These are phyloP conservation scores for Phytophthora pini DNA, from an alignment of 352 stramenopile genomes.

Conservation along the genomic window DNA sequence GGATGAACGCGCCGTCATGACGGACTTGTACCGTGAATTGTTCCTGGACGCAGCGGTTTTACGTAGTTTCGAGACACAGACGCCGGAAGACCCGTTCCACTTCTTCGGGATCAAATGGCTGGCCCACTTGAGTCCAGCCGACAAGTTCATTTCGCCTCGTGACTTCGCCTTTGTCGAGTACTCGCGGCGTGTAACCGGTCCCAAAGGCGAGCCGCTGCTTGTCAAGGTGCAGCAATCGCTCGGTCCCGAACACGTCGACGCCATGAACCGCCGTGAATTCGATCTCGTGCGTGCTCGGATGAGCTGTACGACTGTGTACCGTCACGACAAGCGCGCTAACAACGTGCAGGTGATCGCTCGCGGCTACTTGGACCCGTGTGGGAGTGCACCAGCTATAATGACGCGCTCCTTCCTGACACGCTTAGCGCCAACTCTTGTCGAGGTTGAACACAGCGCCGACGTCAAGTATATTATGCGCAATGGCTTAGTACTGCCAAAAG, in stretches of 20 bases:
- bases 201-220: slow-evolving; percentile 45
- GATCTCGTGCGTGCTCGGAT: slow-evolving; percentile 50
- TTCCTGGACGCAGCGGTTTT: slow-evolving; percentile 57
- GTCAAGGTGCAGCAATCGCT: slow-evolving; percentile 57
- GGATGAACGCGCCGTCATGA: slow-evolving; percentile 56
- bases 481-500: slow-evolving; percentile 42
- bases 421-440: slow-evolving; percentile 52
- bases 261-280: slow-evolving; percentile 53
- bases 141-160: slow-evolving; percentile 59
- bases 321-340: slow-evolving; percentile 48
- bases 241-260: slow-evolving; percentile 34
- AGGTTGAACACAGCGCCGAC: slow-evolving; percentile 52
- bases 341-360: slow-evolving; percentile 53
- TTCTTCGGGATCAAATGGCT: slow-evolving; percentile 65
- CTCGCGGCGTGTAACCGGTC: slow-evolving; percentile 39
- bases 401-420: slow-evolving; percentile 49
- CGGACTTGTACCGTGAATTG: slow-evolving; percentile 47
- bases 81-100: slow-evolving; percentile 47
- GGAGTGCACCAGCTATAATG: slow-evolving; percentile 41
- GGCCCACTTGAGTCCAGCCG: slow-evolving; percentile 44
- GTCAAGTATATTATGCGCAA: slow-evolving; percentile 66
- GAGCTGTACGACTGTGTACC: slow-evolving; percentile 54
- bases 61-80: slow-evolving; percentile 45
- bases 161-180: slow-evolving; percentile 62
- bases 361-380: slow-evolving; percentile 49